Base-by-base conservation (phyloP, 306 rosid species). In the Hippophae gyantsensis region DNA sequence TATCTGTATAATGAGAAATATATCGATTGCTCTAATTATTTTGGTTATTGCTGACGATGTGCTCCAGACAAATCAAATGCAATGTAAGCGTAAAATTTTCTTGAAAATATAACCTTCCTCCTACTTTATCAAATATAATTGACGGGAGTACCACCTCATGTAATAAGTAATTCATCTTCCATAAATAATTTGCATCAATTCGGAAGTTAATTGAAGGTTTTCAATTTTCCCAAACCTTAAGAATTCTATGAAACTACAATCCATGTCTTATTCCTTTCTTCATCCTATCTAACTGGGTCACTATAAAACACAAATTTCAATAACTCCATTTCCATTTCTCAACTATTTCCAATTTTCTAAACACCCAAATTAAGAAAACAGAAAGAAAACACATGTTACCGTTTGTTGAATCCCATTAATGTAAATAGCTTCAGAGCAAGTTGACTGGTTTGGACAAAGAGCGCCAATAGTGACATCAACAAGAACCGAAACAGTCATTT, bases 401-500 rank as follows among this genome's bases (percentile, higher is more conserved):
- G 90, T 89, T 75, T 89, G 86, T 61, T 85, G 90, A 51, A 83
- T 40, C 0, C 90, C 96, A 45, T 73, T 83, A 55, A 89, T 65
- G 52, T 83, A 89, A 48, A 89, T 83, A 27, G 80, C 84, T 75
- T 81, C 69, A 13, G 88, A 69, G 55, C 96, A 89, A 70, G 89
- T 75, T 10, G 79, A 63, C 1, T 72, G 26, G 0, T 26, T 61
- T 9, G 90, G 85, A 42, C 96, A 89, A 0, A 89, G 65, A 53
- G 90, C 90, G 7, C 67, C 8, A 23, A 85, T 77, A 38, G 81
- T 75, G 59, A 89, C 81, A 75, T 89, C 96, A 70, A 89, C 94
- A 14, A 89, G 81, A 57, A 89, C 94, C 7, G 96, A 85, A 47
- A 85, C 84, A 6, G 96, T 83, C 88, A 89, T 85, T 77, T 89